Evolutionary conservation across 352 stramenopile genomes (phyloP), one percentile per base, ranked within the genome.

Genomic region (Pseudoperonospora humuli): DNA sequence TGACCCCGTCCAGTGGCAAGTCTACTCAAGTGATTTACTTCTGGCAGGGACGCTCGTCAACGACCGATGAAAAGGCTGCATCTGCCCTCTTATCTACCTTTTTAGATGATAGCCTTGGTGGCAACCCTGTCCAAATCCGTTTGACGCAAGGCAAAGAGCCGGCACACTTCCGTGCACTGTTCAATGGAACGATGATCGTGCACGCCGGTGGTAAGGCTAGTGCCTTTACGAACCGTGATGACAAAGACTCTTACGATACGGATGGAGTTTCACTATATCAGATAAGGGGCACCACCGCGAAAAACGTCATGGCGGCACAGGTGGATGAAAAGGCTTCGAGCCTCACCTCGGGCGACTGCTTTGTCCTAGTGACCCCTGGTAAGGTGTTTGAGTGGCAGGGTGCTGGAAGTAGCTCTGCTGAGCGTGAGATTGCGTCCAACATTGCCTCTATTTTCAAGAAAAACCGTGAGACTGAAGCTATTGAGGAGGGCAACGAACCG

Each of bases 21-120:
- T 60, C 67, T 24, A 72, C 61, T 14, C 71, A 94, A 44, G 69
- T 96, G 49, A 95, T 96, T 53, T 96, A 96, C 75, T 95, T 95
- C 62, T 96, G 86, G 74, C 80, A 95, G 51, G 86, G 86, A n/a
- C 77, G 78, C 39, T 67, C 77, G 31, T 93, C 80, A 10, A 75
- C 76, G 35, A 74, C 65, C n/a, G 85, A 96, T 59, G 85, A 96
- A 50, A 94, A 94, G 61, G 83, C 79, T 17, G 54, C 82, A 0
- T 67, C 73, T 21, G 81, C 81, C 21, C 39, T 91, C 11, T 57
- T 72, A 52, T 50, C 72, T 3, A 83, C 77, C 26, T 72, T 81
- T 33, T 65, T 96, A 24, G 85, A 95, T 43, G 83, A 95, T 34
- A 68, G 79, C 27, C 63, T 97, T 47, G 81, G 84, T 26, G 84